A percentile compares a stretch with the other conserved stretches of the same genome.
Conservation (phyloP, 768 basidiomycete genomes). For the Boletus fagicola region DNA sequence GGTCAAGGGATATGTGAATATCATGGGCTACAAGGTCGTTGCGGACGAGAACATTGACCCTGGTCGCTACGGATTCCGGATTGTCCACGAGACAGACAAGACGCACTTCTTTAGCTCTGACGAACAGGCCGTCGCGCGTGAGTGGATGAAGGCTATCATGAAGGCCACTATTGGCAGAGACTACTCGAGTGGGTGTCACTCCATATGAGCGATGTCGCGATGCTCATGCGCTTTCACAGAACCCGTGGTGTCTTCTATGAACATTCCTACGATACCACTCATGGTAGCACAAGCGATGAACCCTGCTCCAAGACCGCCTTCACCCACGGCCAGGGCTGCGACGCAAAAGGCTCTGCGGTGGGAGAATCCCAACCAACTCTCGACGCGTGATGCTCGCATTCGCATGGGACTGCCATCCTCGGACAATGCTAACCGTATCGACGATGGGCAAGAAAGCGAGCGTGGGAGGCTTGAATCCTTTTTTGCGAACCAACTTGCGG, state of each 20-base stretch:
- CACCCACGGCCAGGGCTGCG: constrained; percentile 81
- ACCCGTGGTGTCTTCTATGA: constrained; percentile 93
- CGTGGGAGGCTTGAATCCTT: constrained; percentile 54
- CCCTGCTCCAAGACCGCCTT: constrained; percentile 92
- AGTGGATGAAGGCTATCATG: constrained; percentile 99
- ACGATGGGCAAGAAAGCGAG: constrained; percentile 38
- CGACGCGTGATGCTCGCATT: constrained; percentile 74
- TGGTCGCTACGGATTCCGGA: constrained; percentile 92
- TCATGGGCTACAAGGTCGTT: constrained; percentile 87
- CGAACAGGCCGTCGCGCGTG: constrained; percentile 80
- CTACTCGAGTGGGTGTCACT: constrained; percentile 67
- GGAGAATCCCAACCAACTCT: constrained; percentile 82
- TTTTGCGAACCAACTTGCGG: constrained; percentile 43
- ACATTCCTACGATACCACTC: constrained; percentile 94
- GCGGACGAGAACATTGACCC: constrained; percentile 91
- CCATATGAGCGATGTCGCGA: background rate
- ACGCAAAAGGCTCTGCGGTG: constrained; percentile 84
- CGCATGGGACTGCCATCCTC: constrained; percentile 57
- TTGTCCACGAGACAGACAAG: constrained; percentile 85
- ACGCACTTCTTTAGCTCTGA: constrained; percentile 91
- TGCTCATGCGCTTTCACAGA: constrained; percentile 44
- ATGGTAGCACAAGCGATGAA: constrained; percentile 96
- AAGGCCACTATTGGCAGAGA: constrained; percentile 96
- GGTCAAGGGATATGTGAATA: constrained; percentile 95
- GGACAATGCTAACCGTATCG: constrained; percentile 24